Evolutionary conservation across 2,329 filamentous ascomycete species (phyloP), one percentile per base, ranked within the genome.

Genomic region (Microcyclospora pomicola): DNA sequence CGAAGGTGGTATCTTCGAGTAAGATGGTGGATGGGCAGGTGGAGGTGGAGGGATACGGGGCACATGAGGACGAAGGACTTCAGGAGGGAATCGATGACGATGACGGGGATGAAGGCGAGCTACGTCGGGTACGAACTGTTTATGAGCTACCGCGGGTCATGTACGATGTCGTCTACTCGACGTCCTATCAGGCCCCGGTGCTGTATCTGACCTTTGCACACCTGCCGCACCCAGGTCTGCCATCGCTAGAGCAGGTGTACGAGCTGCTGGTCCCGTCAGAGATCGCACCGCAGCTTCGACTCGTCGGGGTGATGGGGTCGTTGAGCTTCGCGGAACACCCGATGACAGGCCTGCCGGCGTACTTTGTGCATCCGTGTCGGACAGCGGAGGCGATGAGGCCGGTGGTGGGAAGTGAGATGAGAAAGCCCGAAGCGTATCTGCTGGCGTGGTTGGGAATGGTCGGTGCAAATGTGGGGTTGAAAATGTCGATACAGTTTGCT

Each of bases 301-400:
- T 41, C 16, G 49, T 56, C 3, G 63, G 64, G 3, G 46, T 62
- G 1, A 53, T 53, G 44, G 53, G 52, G 2, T 49, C 49, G 0
- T 34, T 56, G 31, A 53, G 45, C 38, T 43, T 51, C 39, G 46
- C 48, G 76, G 78, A 92, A 60, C 86, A 96, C 68, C 88, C 91
- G 37, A 61, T 82, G 42, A 83, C 77, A 41, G 81, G 80, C 37
- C 61, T 78, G 41, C 84, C 86, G 31, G 74, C 77, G 35, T 95
- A 88, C 61, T 95, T 94, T 61, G 72, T 96, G 50, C 91, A 98
- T 63, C 88, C 91, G 15, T 96, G 91, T 62, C 75, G 83, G 57
- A 82, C 91, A 7, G 82, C 81, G 39, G 80, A 88, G 47, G 82
- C 82, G 37, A 82, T 96, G 72, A 67, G 68, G 49, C 67, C 55